phyloP scores from a whole-genome alignment of 1,284 basidiomycete species.

The Cryptococcus hybrid region DNA sequence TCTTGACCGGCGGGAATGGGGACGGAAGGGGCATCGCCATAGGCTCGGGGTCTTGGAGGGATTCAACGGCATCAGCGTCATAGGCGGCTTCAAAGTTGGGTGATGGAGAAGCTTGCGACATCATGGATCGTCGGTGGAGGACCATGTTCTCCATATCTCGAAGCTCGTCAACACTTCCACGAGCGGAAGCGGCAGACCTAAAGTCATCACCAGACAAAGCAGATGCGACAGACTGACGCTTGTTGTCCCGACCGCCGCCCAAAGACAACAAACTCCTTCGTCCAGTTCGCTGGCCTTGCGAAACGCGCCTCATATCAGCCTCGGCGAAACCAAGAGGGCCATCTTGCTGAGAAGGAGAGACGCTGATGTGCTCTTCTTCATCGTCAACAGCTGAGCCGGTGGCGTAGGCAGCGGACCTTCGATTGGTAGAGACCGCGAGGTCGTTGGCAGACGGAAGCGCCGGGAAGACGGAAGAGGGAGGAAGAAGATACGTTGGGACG shows the following conservation, averaged over 20 bases:
- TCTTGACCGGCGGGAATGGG: constrained; percentile 12
- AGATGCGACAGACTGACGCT: constrained; percentile 21
- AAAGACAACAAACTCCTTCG: constrained; percentile 31
- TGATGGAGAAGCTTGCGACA: constrained; percentile 19
- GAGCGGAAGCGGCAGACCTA: constrained; percentile 34
- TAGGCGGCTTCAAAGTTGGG: constrained; percentile 6
- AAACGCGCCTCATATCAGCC: constrained; percentile 59
- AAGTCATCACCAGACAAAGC: constrained; percentile 31
- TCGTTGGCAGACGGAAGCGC: constrained; percentile 40
- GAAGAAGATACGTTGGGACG: constrained; percentile 33
- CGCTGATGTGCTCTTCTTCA: constrained; percentile 35
- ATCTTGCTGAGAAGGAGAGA: constrained; percentile 66
- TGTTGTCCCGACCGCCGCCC: constrained; percentile 31
- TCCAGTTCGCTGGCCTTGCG: constrained; percentile 23
- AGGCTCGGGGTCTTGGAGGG: too few relatives aligned
- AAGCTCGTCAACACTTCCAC: constrained; percentile 43
- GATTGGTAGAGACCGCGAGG: constrained; percentile 38
- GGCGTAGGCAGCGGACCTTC: constrained; percentile 48
- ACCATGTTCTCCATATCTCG: constrained; percentile 44
- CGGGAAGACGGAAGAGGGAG: constrained; percentile 50
- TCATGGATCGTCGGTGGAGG: constrained; percentile 29
- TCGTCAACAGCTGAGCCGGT: constrained; percentile 39
- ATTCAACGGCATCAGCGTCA: constrained; percentile 21
- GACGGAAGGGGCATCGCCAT: constrained; percentile 8
- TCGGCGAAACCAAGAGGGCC: constrained; percentile 65